Evolutionary conservation across 73 alveolate species (phyloP).

Genomic region (Paramecium sexaurelia): DNA sequence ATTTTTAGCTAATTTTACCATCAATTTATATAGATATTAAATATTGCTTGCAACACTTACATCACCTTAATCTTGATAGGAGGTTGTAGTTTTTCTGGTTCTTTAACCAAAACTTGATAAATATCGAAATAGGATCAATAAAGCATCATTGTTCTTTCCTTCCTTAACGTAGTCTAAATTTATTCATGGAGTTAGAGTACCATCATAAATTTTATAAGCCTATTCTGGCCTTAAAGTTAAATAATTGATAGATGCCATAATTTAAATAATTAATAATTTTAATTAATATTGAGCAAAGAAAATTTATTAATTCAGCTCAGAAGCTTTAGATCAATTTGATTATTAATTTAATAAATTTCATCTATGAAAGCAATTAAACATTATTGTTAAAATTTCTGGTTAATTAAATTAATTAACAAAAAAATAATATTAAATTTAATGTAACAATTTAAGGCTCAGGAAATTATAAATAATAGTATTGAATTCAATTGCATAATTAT

Average conservation of each 20-base stretch:
- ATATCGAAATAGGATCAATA: background rate
- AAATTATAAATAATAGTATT: background rate
- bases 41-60: conserved; percentile 46
- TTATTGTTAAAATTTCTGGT: too few relatives aligned
- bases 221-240: conserved; percentile 36
- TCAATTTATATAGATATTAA: conserved; percentile 6
- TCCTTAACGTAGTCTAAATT: background rate
- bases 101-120: background rate
- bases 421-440: too few relatives aligned
- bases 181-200: background rate
- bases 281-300: background rate
- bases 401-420: too few relatives aligned
- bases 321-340: background rate
- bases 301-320: background rate
- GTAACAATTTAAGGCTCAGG: background rate
- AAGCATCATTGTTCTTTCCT: conserved; percentile 20
- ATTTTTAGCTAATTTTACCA: background rate
- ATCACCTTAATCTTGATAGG: conserved; percentile 25
- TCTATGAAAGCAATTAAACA: too few relatives aligned
- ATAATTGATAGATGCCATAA: conserved; percentile 48
- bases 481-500: conserved; percentile 7
- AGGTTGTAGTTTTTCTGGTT: background rate
- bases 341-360: background rate
- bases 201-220: background rate
- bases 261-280: background rate